A percentile compares a stretch with the other conserved stretches of the same genome.
These are phyloP conservation scores for Testicularia cyperi DNA, from an alignment of 1,284 basidiomycete genomes.

Conservation along the genomic window DNA sequence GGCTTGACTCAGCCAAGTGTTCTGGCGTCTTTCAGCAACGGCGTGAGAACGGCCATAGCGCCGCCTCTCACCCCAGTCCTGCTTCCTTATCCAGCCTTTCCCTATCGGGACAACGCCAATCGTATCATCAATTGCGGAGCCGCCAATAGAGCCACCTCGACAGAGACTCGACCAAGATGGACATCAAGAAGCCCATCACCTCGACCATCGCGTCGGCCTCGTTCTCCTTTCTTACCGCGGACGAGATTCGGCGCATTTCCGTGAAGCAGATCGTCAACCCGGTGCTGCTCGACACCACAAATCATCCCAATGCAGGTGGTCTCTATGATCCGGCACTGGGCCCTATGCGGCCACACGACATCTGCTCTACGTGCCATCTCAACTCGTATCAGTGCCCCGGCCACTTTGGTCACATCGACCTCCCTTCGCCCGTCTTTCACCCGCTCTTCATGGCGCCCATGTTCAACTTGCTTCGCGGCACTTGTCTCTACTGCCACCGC, in stretches of 20 bases:
- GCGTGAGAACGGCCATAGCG: no score
- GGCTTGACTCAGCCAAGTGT: no score
- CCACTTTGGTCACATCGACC: constrained; percentile 97
- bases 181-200: constrained; percentile 84
- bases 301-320: constrained; percentile 86
- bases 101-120: no score
- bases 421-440: constrained; percentile 92
- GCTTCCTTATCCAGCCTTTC: no score
- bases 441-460: constrained; percentile 94
- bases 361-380: constrained; percentile 89
- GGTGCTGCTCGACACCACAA: constrained; percentile 87
- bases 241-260: constrained; percentile 87
- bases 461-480: constrained; percentile 81
- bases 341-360: constrained; percentile 68
- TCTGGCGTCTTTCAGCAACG: no score
- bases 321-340: constrained; percentile 95
- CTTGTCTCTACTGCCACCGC: constrained; percentile 93
- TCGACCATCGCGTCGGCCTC: constrained; percentile 82
- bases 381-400: constrained; percentile 93
- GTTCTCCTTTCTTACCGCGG: constrained; percentile 90
- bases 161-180: constrained; percentile 78
- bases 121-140: no score
- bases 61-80: no score
- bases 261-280: constrained; percentile 97
- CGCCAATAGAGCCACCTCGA: no score